Conservation (phyloP, 2,329 filamentous ascomycete genomes). For the Fusarium sp. region DNA sequence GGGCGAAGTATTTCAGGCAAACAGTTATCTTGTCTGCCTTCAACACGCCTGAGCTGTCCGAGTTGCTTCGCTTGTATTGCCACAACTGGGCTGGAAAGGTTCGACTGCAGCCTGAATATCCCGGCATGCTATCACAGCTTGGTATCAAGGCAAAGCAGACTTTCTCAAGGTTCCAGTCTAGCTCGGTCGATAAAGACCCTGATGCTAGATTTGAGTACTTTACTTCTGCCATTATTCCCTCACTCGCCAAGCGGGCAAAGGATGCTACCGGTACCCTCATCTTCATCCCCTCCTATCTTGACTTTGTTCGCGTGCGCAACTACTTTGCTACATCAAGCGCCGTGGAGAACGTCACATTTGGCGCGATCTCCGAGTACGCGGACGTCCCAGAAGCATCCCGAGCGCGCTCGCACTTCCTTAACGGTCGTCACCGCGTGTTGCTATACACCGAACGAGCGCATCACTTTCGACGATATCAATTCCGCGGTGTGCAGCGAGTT, state of each 20-base stretch:
- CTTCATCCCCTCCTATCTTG: constrained; percentile 92
- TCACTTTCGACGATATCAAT: constrained; percentile 89
- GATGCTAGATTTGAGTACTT: constrained; percentile 94
- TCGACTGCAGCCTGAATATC: constrained; percentile 76
- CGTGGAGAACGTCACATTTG: constrained; percentile 69
- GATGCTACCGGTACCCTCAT: constrained; percentile 78
- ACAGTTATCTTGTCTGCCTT: constrained; percentile 85
- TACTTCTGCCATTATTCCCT: constrained; percentile 80
- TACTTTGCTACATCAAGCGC: constrained; percentile 79
- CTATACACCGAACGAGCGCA: constrained; percentile 97
- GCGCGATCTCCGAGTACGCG: constrained; percentile 89
- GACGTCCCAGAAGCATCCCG: constrained; percentile 81
- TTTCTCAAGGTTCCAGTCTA: constrained; percentile 85
- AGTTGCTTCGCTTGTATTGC: constrained; percentile 79
- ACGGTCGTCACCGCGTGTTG: constrained; percentile 82
- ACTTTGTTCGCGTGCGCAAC: constrained; percentile 94
- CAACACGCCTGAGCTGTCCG: constrained; percentile 87
- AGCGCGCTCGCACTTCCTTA: constrained; percentile 87
- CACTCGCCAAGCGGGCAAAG: constrained; percentile 74
- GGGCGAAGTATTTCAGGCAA: constrained; percentile 83
- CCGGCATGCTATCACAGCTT: constrained; percentile 78
- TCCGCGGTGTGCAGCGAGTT: constrained; percentile 84
- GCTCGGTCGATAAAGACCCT: constrained; percentile 78
- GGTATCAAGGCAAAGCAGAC: constrained; percentile 82
- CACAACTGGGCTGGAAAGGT: constrained; percentile 83